phyloP scores from a whole-genome alignment of 352 stramenopile genomes.

The Phytophthora idaei region DNA sequence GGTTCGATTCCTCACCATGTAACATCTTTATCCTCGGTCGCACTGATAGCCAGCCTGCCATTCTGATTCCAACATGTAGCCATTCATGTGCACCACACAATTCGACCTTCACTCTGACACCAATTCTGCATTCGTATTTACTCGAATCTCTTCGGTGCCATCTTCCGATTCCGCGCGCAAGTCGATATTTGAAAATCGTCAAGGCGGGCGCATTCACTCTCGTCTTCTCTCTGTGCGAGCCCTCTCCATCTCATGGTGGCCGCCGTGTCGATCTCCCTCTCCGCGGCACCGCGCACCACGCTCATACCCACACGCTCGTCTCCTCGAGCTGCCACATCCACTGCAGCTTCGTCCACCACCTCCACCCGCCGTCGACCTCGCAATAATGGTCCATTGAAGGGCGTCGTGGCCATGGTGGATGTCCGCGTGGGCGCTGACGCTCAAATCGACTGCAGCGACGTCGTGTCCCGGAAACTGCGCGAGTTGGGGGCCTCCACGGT shows the following conservation, averaged over 20 bases:
- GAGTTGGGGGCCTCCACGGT: conserved; percentile 71
- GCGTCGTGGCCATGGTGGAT: conserved; percentile 78
- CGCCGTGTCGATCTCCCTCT: conserved; percentile 69
- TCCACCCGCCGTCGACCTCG: conserved; percentile 23
- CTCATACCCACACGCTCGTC: conserved; percentile 8
- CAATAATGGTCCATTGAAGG: conserved; percentile 33
- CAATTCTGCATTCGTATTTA: conserved; percentile 21
- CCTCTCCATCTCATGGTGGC: conserved; percentile 44
- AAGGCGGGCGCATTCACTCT: conserved; percentile 1
- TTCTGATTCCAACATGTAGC: background rate
- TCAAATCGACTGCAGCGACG: conserved; percentile 83
- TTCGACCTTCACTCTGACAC: conserved; percentile 9
- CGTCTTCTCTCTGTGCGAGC: background rate
- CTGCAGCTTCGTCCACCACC: conserved; percentile 4
- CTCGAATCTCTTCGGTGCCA: background rate
- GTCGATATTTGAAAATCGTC: conserved; percentile 16
- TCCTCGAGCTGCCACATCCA: background rate
- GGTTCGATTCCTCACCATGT: too few species aligned
- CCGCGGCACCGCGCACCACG: conserved; percentile 16
- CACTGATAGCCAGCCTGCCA: too few species aligned
- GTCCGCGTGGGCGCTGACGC: conserved; percentile 68
- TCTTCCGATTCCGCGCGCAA: conserved; percentile 6
- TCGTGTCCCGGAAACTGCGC: conserved; percentile 67
- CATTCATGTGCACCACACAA: conserved; percentile 2
- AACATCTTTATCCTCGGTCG: too few species aligned